These are phyloP conservation scores for Penicillium cinerascens DNA, from an alignment of 495 filamentous ascomycete species.

Conservation along the genomic window DNA sequence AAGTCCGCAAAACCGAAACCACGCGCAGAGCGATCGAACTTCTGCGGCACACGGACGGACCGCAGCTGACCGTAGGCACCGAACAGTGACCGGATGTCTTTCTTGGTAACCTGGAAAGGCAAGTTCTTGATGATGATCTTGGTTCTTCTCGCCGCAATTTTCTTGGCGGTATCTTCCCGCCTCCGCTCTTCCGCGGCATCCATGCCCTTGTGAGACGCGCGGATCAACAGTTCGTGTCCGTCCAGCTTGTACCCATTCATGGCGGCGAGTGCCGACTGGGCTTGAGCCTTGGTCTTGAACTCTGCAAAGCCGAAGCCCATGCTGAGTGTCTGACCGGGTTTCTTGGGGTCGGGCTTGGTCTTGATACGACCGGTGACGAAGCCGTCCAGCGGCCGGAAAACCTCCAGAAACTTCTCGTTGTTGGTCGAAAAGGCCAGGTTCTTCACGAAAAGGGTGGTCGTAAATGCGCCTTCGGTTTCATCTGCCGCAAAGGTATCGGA, in stretches of 20 bases:
- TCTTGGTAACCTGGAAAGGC: slow-evolving; percentile 91
- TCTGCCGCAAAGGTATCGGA: slow-evolving; percentile 54
- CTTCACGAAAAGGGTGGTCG: slow-evolving; percentile 81
- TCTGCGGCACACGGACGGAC: slow-evolving; percentile 89
- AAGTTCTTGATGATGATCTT: slow-evolving; percentile 99
- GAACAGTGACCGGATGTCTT: slow-evolving; percentile 82
- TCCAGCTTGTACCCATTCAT: slow-evolving; percentile 89
- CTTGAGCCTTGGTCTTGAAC: slow-evolving; percentile 72
- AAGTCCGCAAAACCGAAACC: slow-evolving; percentile 98
- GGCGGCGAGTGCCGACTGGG: slow-evolving; percentile 68
- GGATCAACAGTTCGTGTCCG: slow-evolving; percentile 77
- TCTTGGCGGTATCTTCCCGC: slow-evolving; percentile 76
- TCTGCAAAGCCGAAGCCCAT: slow-evolving; percentile 98
- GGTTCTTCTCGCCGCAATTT: slow-evolving; percentile 64
- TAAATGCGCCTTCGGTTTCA: slow-evolving; percentile 51
- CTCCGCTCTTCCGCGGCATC: slow-evolving; percentile 84
- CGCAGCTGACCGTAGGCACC: slow-evolving; percentile 86
- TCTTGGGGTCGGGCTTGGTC: slow-evolving; percentile 82
- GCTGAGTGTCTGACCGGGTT: slow-evolving; percentile 74
- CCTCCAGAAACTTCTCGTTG: slow-evolving; percentile 63
- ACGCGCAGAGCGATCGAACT: slow-evolving; percentile 80
- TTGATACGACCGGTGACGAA: slow-evolving; percentile 82
- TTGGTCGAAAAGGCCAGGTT: slow-evolving; percentile 94
- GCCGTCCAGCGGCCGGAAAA: slow-evolving; percentile 77
- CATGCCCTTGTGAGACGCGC: slow-evolving; percentile 75